Evolutionary conservation across 1,284 basidiomycete genomes (phyloP).

Genomic region (Leccinum fallax): DNA sequence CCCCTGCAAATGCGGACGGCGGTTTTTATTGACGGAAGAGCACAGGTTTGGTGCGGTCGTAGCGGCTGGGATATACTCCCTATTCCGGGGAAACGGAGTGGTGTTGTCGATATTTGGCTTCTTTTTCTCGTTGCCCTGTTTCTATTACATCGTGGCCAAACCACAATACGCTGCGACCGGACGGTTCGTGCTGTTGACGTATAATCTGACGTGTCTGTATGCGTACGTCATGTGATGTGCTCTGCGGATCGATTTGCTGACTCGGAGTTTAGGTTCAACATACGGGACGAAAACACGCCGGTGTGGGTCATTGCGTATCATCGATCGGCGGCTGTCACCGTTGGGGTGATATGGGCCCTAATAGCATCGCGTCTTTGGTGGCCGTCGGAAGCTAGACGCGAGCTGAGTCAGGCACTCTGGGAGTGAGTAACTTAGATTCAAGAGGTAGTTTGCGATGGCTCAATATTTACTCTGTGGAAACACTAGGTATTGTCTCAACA

Average conservation of each 20-base stretch:
- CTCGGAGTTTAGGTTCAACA: slow-evolving; percentile 70
- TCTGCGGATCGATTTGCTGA: not conserved
- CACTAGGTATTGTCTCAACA: slow-evolving; percentile 75
- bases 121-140: slow-evolving; percentile 92
- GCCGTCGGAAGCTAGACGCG: slow-evolving; percentile 90
- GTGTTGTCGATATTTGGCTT: slow-evolving; percentile 84
- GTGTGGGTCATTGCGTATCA: slow-evolving; percentile 76
- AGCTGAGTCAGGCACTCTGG: slow-evolving; percentile 82
- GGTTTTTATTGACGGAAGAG: slow-evolving; percentile 6
- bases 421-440: slow-evolving; percentile 56
- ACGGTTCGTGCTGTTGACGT: slow-evolving; percentile 87
- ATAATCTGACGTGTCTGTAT: slow-evolving; percentile 91
- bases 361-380: slow-evolving; percentile 91
- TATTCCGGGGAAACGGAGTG: slow-evolving; percentile 78
- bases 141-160: slow-evolving; percentile 84
- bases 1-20: slow-evolving; percentile 1
- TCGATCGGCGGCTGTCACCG: slow-evolving; percentile 81
- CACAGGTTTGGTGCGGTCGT: slow-evolving; percentile 76
- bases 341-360: slow-evolving; percentile 88
- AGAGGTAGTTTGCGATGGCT: not conserved
- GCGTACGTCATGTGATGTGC: slow-evolving; percentile 49
- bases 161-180: slow-evolving; percentile 81
- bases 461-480: not conserved
- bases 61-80: slow-evolving; percentile 70
- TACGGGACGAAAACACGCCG: slow-evolving; percentile 69